These are phyloP conservation scores for Solanum tarijense DNA, from an alignment of 257 asterid species.

Conservation along the genomic window DNA sequence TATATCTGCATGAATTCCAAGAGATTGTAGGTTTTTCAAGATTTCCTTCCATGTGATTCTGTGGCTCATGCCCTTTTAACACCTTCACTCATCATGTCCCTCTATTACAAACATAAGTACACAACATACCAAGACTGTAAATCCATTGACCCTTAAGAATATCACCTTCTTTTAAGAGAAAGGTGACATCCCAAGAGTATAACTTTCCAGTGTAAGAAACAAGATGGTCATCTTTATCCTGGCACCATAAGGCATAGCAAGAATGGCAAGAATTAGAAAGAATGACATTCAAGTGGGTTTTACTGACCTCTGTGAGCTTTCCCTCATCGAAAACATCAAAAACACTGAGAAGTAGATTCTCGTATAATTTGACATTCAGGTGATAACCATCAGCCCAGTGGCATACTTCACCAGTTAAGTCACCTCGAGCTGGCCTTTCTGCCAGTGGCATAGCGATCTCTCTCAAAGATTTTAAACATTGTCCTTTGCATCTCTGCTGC, in stretches of 20 bases:
- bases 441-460: slow-evolving; percentile 78
- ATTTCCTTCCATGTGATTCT: neutral
- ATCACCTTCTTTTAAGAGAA: neutral
- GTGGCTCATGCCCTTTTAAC: neutral
- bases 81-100: neutral
- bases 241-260: neutral
- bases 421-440: slow-evolving; percentile 96
- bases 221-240: neutral
- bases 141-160: neutral
- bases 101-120: neutral
- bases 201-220: neutral
- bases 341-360: slow-evolving; percentile 80
- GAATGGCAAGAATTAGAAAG: neutral
- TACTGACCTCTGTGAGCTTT: slow-evolving; percentile 92
- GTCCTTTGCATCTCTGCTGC: slow-evolving; percentile 81
- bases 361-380: slow-evolving; percentile 79
- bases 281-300: neutral
- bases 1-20: neutral
- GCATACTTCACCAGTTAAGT: slow-evolving; percentile 95
- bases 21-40: neutral
- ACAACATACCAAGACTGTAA: neutral
- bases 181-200: neutral
- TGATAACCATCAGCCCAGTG: slow-evolving; percentile 99
- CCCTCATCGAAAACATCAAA: slow-evolving; percentile 96
- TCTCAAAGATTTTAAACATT: slow-evolving; percentile 67